These are phyloP conservation scores for Aegle marmelos DNA, from an alignment of 345 rosid genomes.

Conservation along the genomic window DNA sequence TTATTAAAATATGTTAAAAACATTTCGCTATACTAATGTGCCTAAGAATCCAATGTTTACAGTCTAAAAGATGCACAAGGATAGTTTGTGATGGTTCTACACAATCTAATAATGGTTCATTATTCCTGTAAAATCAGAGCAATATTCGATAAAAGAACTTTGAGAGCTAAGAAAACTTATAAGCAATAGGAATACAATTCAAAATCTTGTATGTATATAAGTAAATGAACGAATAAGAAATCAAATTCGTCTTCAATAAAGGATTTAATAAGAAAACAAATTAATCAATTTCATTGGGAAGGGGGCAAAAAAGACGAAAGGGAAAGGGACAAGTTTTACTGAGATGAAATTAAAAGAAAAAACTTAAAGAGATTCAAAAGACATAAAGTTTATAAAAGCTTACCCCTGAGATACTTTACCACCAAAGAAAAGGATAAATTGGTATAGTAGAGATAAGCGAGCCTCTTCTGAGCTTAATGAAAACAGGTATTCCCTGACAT, in stretches of 20 bases:
- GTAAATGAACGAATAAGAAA: neutral
- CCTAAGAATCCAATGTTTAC: neutral
- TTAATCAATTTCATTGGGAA: neutral
- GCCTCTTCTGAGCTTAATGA: conserved; percentile 70
- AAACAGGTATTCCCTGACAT: conserved; percentile 71
- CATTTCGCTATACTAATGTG: neutral
- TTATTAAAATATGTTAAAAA: neutral
- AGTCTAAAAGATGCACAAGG: neutral
- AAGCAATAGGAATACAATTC: neutral
- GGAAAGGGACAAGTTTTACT: neutral
- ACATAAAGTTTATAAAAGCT: neutral
- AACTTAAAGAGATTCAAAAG: neutral
- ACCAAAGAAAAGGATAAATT: conserved; percentile 85
- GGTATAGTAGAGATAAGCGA: conserved; percentile 64
- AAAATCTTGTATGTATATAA: neutral
- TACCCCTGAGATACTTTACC: conserved; percentile 66
- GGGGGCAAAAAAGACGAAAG: neutral
- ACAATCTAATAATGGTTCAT: neutral
- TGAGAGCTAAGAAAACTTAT: neutral
- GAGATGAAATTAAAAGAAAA: neutral
- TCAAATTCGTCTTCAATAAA: neutral
- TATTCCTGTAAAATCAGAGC: neutral
- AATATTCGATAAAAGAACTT: neutral
- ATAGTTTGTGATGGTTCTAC: neutral
- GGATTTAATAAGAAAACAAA: neutral